Conservation (phyloP, 768 basidiomycete genomes). For the Tricholoma sp. region DNA sequence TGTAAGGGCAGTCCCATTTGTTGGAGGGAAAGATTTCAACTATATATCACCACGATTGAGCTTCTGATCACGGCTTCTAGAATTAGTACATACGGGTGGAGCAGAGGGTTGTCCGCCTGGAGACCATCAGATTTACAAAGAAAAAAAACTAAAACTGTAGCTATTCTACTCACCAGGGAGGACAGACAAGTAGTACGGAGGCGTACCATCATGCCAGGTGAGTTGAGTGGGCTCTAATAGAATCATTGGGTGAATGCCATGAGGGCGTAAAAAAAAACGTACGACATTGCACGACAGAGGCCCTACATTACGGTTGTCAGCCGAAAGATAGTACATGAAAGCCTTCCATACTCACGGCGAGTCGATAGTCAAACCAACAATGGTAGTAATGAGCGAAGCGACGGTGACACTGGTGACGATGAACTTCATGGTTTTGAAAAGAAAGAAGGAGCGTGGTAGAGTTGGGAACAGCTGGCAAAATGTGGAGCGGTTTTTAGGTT, state of each 20-base stretch:
- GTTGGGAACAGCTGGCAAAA: conserved; percentile 1
- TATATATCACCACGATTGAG: conserved; percentile 16
- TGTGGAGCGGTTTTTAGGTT: neutral
- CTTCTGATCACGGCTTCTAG: too few species aligned
- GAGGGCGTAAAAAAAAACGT: conserved; percentile 17
- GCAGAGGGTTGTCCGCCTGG: conserved; percentile 51
- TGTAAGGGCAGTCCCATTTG: conserved; percentile 37
- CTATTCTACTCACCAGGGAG: conserved; percentile 47
- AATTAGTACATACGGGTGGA: conserved; percentile 37
- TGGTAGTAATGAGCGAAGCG: conserved; percentile 31
- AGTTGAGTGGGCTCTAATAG: conserved; percentile 56
- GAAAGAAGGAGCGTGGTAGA: conserved; percentile 6
- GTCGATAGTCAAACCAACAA: conserved; percentile 50
- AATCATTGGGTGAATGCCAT: neutral
- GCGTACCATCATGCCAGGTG: conserved; percentile 43
- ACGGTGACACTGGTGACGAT: conserved; percentile 29
- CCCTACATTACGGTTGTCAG: conserved; percentile 19
- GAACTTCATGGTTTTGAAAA: conserved; percentile 31
- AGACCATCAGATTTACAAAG: neutral
- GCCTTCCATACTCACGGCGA: conserved; percentile 44
- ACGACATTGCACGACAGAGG: conserved; percentile 46
- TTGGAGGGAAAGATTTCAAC: conserved; percentile 50
- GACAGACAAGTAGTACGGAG: conserved; percentile 57
- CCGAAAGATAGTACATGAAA: neutral
- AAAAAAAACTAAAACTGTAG: neutral